Conservation (phyloP, 2,329 filamentous ascomycete species). For the Claviceps monticola region DNA sequence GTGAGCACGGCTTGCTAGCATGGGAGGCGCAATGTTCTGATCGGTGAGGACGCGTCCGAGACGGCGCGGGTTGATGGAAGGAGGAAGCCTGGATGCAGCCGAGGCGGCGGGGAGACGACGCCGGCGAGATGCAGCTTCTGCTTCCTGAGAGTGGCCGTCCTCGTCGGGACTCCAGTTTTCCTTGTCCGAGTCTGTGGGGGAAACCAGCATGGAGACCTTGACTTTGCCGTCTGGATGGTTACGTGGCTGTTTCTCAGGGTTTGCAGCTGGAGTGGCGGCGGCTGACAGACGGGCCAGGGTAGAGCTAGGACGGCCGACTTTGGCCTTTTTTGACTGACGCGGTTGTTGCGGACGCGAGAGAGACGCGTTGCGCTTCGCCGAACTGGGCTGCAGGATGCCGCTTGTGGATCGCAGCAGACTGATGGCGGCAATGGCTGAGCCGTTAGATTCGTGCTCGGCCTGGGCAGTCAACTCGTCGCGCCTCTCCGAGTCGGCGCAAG, state of each 20-base stretch:
- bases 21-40: slow-evolving; percentile 17
- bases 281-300: slow-evolving; percentile 43
- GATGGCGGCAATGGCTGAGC: slow-evolving; percentile 70
- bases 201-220: slow-evolving; percentile 26
- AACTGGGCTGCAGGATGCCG: slow-evolving; percentile 37
- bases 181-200: slow-evolving; percentile 66
- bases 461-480: slow-evolving; percentile 69
- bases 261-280: slow-evolving; percentile 13
- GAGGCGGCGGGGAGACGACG: slow-evolving; percentile 23
- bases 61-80: slow-evolving; percentile 24
- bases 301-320: slow-evolving; percentile 45
- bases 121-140: slow-evolving; percentile 9
- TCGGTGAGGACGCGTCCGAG: slow-evolving; percentile 28
- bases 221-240: slow-evolving; percentile 17
- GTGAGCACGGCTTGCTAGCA: slow-evolving; percentile 24
- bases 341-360: slow-evolving; percentile 17
- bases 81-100: slow-evolving; percentile 9
- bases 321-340: slow-evolving; percentile 44
- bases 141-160: slow-evolving; percentile 15
- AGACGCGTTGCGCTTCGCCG: slow-evolving; percentile 49
- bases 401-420: slow-evolving; percentile 63
- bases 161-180: slow-evolving; percentile 67
- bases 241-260: slow-evolving; percentile 14
- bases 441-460: slow-evolving; percentile 65
- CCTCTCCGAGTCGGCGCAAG: slow-evolving; percentile 69